Conservation (phyloP, 345 rosid genomes). For the Physaria fendleri region DNA sequence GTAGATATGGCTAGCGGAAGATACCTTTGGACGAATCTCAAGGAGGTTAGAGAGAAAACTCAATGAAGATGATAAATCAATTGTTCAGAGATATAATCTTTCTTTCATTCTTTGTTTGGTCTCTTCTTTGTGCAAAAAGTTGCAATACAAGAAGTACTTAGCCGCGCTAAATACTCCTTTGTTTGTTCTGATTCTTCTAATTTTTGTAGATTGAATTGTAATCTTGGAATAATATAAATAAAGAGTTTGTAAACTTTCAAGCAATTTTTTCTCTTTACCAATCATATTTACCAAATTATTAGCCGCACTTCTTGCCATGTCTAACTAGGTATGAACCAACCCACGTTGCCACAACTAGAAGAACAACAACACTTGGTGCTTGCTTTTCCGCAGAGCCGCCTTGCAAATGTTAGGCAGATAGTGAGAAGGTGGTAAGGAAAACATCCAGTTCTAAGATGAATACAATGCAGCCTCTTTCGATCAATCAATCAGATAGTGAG, state of each 20-base stretch:
- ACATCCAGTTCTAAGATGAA: too few species aligned
- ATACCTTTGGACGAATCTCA: slow-evolving; percentile 73
- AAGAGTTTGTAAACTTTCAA: neutral
- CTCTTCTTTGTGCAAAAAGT: slow-evolving; percentile 22
- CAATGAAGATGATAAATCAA: slow-evolving; percentile 4
- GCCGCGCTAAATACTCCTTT: neutral
- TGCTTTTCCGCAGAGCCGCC: too few species aligned
- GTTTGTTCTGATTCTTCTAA: neutral
- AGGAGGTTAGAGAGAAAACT: slow-evolving; percentile 38
- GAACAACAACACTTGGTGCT: too few species aligned
- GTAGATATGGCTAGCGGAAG: slow-evolving; percentile 91
- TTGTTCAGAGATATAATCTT: neutral
- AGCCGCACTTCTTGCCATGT: neutral
- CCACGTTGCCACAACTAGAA: too few species aligned
- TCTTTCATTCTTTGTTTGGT: neutral
- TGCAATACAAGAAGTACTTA: neutral
- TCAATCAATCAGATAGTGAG: too few species aligned
- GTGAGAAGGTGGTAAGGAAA: too few species aligned
- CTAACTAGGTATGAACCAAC: too few species aligned
- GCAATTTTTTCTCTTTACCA: neutral
- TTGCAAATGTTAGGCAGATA: too few species aligned
- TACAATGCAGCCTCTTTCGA: too few species aligned
- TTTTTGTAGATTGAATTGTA: slow-evolving; percentile 18
- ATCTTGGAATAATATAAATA: neutral
- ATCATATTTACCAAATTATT: neutral